Conservation (phyloP, 129 eudicot species). For the Saussurea involucrata region DNA sequence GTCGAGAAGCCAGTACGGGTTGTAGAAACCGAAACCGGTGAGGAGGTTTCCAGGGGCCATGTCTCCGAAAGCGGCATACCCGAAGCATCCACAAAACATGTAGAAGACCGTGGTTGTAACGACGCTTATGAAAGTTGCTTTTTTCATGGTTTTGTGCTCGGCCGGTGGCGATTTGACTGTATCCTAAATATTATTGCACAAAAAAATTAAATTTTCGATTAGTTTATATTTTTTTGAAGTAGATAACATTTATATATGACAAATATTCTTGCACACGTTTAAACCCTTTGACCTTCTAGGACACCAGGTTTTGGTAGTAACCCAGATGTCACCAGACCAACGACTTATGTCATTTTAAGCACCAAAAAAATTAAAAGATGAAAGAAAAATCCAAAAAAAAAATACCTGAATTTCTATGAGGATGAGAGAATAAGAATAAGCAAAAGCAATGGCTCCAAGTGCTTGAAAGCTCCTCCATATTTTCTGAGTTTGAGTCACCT, state of each 20-base stretch:
- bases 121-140: conserved; percentile 77
- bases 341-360: not conserved
- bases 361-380: not conserved
- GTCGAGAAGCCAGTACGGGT: conserved; percentile 94
- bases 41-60: conserved; percentile 85
- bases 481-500: conserved; percentile 65
- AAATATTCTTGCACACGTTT: too few species aligned
- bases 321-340: not conserved
- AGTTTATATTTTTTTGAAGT: not conserved
- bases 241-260: not conserved
- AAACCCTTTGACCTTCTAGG: too few species aligned
- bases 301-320: not conserved
- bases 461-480: conserved; percentile 96
- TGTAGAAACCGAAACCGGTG: conserved; percentile 98
- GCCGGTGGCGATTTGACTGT: conserved; percentile 94
- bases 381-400: not conserved
- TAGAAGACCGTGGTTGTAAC: conserved; percentile 80
- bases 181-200: conserved; percentile 41
- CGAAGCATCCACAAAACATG: conserved; percentile 97
- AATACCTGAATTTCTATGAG: conserved; percentile 94
- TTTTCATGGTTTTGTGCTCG: conserved; percentile 90
- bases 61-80: conserved; percentile 98
- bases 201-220: not conserved
- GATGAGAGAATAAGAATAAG: conserved; percentile 95
- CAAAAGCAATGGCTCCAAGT: conserved; percentile 98